A percentile compares a stretch with the other conserved stretches of the same genome.
Evolutionary conservation across 2,329 filamentous ascomycete species (phyloP).

Genomic region (Drechslerella stenobrocha): DNA sequence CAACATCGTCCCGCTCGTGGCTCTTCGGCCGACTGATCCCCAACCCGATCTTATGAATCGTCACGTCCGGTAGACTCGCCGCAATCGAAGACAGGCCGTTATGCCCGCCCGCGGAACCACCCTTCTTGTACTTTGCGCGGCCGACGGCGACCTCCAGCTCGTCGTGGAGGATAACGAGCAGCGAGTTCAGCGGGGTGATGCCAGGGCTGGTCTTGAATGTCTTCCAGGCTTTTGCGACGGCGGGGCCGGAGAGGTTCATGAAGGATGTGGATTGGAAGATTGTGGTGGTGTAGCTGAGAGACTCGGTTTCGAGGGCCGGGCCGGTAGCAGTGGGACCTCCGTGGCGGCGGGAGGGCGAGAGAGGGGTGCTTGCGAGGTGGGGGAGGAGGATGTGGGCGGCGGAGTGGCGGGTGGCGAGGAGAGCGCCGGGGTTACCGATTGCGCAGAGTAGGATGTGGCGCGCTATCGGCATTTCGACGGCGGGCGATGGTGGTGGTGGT

Average conservation of each 20-base stretch:
- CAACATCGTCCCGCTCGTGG: conserved; percentile 69
- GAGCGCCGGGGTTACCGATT: conserved; percentile 76
- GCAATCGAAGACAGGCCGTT: conserved; percentile 73
- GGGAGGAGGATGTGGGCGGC: conserved; percentile 79
- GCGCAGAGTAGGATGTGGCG: conserved; percentile 75
- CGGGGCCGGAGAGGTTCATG: conserved; percentile 84
- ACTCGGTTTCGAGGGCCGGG: no score
- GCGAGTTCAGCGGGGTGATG: conserved; percentile 54
- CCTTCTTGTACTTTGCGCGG: conserved; percentile 66
- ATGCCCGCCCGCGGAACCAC: conserved; percentile 70
- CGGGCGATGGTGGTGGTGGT: not conserved
- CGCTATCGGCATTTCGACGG: conserved; percentile 1
- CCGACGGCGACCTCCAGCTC: conserved; percentile 77
- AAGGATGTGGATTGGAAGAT: conserved; percentile 73
- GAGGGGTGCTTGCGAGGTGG: conserved; percentile 62
- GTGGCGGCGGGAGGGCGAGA: conserved; percentile 58
- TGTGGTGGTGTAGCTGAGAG: conserved; percentile 62
- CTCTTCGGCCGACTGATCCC: conserved; percentile 83
- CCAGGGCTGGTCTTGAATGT: conserved; percentile 56
- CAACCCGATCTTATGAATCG: conserved; percentile 66
- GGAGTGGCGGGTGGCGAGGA: conserved; percentile 76
- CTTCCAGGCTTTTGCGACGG: conserved; percentile 68
- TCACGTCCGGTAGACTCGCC: conserved; percentile 58
- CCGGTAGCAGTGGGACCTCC: conserved; percentile 61
- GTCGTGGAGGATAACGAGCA: conserved; percentile 81